phyloP scores from a whole-genome alignment of 352 stramenopile species.

The Blastocystis sp. region DNA sequence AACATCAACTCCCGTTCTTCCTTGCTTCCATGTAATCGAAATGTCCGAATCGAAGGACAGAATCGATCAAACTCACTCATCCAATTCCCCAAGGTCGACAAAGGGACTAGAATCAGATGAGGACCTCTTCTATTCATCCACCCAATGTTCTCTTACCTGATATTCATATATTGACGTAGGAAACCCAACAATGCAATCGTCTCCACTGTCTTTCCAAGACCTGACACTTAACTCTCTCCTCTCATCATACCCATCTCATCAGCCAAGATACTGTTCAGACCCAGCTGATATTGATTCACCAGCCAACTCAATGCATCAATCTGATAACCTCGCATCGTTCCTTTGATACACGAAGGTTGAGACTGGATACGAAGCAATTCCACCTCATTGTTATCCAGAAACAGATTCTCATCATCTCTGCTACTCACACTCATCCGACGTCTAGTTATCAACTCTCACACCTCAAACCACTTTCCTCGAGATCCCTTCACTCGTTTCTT shows the following conservation, averaged over 20 bases:
- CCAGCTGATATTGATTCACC: constrained; percentile 90
- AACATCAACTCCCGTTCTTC: constrained; percentile 84
- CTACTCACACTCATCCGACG: not conserved
- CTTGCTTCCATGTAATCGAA: constrained; percentile 93
- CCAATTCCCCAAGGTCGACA: constrained; percentile 97
- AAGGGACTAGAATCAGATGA: constrained; percentile 95
- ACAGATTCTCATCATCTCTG: not conserved
- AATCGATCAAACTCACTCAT: constrained; percentile 93
- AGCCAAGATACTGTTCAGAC: constrained; percentile 94
- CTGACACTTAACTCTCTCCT: constrained; percentile 70
- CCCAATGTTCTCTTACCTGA: constrained; percentile 66
- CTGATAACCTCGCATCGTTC: constrained; percentile 91
- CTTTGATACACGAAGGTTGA: constrained; percentile 82
- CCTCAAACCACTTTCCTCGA: not conserved
- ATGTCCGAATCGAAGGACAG: constrained; percentile 85
- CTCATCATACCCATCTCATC: constrained; percentile 79
- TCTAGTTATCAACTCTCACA: not conserved
- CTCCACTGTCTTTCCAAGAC: constrained; percentile 93
- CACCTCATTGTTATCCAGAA: constrained; percentile 63
- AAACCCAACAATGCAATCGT: constrained; percentile 80
- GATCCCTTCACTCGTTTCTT: not conserved
- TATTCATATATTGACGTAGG: constrained; percentile 78
- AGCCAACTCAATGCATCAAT: constrained; percentile 96
- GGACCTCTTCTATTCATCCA: constrained; percentile 80
- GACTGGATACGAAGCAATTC: constrained; percentile 78